These are phyloP conservation scores for Themeda triandra DNA, from an alignment of 176 grass and related monocot genomes.

Conservation along the genomic window DNA sequence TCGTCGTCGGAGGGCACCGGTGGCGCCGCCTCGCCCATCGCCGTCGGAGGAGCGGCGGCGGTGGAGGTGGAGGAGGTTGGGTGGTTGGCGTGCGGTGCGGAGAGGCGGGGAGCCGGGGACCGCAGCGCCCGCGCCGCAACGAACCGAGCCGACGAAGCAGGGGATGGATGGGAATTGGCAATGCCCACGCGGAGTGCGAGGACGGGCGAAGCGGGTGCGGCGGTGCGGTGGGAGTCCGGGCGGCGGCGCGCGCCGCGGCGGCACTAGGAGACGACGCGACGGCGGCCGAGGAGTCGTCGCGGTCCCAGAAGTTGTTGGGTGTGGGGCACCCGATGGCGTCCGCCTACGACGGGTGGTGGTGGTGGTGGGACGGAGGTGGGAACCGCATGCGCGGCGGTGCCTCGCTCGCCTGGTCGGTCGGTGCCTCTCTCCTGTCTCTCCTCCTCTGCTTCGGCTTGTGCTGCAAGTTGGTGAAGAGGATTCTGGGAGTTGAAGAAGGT, in stretches of 20 bases:
- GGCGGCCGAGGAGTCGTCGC: too few species aligned
- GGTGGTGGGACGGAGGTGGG: slow-evolving; percentile 16
- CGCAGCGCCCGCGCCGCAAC: neutral
- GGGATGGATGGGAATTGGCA: neutral
- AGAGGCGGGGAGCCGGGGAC: neutral
- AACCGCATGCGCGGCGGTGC: slow-evolving; percentile 18
- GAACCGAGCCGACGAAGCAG: neutral
- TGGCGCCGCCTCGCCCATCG: slow-evolving; percentile 22
- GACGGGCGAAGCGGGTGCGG: too few species aligned
- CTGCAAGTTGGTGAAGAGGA: neutral
- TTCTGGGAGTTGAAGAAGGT: too few species aligned
- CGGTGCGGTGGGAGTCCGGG: neutral
- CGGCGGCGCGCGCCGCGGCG: neutral
- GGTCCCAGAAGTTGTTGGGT: neutral
- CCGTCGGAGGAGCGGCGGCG: too few species aligned
- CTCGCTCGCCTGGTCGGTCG: too few species aligned
- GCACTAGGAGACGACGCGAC: too few species aligned
- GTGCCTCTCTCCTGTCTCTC: too few species aligned
- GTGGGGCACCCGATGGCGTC: neutral
- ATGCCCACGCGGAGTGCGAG: neutral
- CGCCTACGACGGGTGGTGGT: neutral
- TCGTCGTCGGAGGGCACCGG: neutral
- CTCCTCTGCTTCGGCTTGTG: neutral
- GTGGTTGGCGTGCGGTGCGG: neutral
- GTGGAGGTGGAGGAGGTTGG: too few species aligned